A percentile compares a stretch with the other conserved stretches of the same genome.
phyloP scores from a whole-genome alignment of 2,329 filamentous ascomycete species.

The Dactylellina parvicollis region DNA sequence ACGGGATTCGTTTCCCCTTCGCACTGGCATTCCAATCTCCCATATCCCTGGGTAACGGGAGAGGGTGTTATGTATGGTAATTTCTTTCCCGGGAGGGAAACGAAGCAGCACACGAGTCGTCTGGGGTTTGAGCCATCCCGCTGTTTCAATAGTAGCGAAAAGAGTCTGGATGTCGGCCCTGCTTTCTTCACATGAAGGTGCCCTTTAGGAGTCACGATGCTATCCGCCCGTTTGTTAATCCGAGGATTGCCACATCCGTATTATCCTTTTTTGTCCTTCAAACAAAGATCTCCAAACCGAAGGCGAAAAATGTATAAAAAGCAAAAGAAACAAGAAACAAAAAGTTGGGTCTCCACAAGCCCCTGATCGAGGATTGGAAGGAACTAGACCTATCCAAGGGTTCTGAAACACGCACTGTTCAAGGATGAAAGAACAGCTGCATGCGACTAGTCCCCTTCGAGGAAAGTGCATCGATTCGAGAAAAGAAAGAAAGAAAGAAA shows the following conservation, averaged over 20 bases:
- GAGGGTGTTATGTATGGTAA: slow-evolving; percentile 28
- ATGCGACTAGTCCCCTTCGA: slow-evolving; percentile 16
- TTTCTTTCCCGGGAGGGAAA: slow-evolving; percentile 17
- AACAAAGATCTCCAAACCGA: slow-evolving; percentile 11
- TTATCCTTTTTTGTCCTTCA: not conserved
- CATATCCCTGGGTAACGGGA: slow-evolving; percentile 51
- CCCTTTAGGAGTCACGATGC: slow-evolving; percentile 25
- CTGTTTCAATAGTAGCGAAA: slow-evolving; percentile 32
- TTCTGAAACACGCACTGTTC: slow-evolving; percentile 52
- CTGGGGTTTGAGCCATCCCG: not conserved
- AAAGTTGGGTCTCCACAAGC: slow-evolving; percentile 42
- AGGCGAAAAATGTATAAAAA: slow-evolving; percentile 3
- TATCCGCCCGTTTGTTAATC: slow-evolving; percentile 42
- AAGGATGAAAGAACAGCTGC: slow-evolving; percentile 50
- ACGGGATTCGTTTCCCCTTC: slow-evolving; percentile 29
- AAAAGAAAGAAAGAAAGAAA: slow-evolving; percentile 39
- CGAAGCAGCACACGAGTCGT: not conserved
- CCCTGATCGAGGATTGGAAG: slow-evolving; percentile 49
- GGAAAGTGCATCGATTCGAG: slow-evolving; percentile 47
- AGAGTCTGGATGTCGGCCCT: slow-evolving; percentile 5
- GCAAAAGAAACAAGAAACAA: slow-evolving; percentile 41
- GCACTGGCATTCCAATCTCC: slow-evolving; percentile 44
- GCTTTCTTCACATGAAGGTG: slow-evolving; percentile 24
- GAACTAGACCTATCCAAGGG: slow-evolving; percentile 42
- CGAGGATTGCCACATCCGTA: slow-evolving; percentile 39